Conservation (phyloP, 768 basidiomycete species). For the Aureoboletus auriporus region DNA sequence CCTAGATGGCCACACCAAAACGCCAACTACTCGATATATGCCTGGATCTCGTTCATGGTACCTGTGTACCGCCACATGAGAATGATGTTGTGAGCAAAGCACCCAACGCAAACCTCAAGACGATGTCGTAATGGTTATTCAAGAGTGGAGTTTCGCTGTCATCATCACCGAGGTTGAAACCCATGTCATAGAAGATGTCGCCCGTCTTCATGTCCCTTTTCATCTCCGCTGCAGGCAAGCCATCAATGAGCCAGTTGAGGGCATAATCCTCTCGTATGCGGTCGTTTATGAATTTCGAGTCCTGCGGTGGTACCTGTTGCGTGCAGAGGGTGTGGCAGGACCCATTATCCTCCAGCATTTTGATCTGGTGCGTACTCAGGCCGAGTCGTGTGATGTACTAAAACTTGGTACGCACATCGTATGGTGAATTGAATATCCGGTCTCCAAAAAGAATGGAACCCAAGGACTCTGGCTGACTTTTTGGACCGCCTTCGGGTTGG, state of each 20-base stretch:
- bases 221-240: slow-evolving; percentile 92
- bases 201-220: slow-evolving; percentile 73
- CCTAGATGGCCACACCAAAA: slow-evolving; percentile 77
- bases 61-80: slow-evolving; percentile 37
- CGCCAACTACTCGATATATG: slow-evolving; percentile 86
- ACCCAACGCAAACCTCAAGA: slow-evolving; percentile 51
- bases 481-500: slow-evolving; percentile 65
- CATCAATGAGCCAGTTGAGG: slow-evolving; percentile 92
- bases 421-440: slow-evolving; percentile 88
- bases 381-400: neutral
- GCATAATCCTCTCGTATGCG: slow-evolving; percentile 91
- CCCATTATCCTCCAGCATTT: slow-evolving; percentile 72
- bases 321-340: slow-evolving; percentile 77
- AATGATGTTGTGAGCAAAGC: neutral
- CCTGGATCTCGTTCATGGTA: slow-evolving; percentile 73
- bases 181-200: slow-evolving; percentile 90
- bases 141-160: slow-evolving; percentile 65
- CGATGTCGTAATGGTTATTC: slow-evolving; percentile 92
- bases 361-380: slow-evolving; percentile 46
- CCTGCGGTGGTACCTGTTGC: slow-evolving; percentile 55
- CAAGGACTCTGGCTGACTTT: slow-evolving; percentile 77
- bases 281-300: slow-evolving; percentile 87
- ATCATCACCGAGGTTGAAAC: slow-evolving; percentile 85
- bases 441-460: slow-evolving; percentile 97
- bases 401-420: slow-evolving; percentile 55